Percentiles rank a stretch among this genome's conserved stretches.
These are phyloP conservation scores for Talinum fruticosum DNA, from an alignment of 148 eudicot species.

Conservation along the genomic window DNA sequence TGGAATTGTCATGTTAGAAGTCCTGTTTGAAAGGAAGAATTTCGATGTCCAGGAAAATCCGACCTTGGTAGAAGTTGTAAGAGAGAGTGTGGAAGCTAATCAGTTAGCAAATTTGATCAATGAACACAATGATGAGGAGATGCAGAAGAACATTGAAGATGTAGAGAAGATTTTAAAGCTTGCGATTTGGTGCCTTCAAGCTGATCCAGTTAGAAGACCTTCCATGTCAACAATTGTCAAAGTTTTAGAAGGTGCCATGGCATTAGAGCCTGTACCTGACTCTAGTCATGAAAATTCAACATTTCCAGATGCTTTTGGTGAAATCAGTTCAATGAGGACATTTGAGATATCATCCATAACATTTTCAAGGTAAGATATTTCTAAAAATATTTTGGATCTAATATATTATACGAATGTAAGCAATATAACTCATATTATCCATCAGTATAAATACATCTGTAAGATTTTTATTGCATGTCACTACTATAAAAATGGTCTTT, in stretches of 20 bases:
- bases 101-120: not conserved
- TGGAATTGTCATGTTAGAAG: slow-evolving; percentile 17
- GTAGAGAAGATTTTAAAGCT: slow-evolving; percentile 1
- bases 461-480: too few relatives aligned
- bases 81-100: not conserved
- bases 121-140: not conserved
- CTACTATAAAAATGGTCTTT: too few relatives aligned
- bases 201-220: slow-evolving; percentile 2
- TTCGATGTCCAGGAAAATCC: slow-evolving; percentile 9
- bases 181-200: slow-evolving; percentile 11
- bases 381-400: too few relatives aligned
- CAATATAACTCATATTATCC: too few relatives aligned
- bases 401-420: too few relatives aligned
- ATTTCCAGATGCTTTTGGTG: not conserved
- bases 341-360: not conserved
- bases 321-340: not conserved
- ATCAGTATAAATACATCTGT: too few relatives aligned
- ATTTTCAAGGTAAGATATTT: not conserved
- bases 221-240: slow-evolving; percentile 8
- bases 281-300: not conserved
- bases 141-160: slow-evolving; percentile 8
- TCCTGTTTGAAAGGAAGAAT: slow-evolving; percentile 14
- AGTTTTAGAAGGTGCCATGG: slow-evolving; percentile 14
- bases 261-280: not conserved
- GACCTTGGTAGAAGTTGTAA: not conserved